phyloP scores from a whole-genome alignment of 169 alveolate species.

The Plasmodium coatneyi region DNA sequence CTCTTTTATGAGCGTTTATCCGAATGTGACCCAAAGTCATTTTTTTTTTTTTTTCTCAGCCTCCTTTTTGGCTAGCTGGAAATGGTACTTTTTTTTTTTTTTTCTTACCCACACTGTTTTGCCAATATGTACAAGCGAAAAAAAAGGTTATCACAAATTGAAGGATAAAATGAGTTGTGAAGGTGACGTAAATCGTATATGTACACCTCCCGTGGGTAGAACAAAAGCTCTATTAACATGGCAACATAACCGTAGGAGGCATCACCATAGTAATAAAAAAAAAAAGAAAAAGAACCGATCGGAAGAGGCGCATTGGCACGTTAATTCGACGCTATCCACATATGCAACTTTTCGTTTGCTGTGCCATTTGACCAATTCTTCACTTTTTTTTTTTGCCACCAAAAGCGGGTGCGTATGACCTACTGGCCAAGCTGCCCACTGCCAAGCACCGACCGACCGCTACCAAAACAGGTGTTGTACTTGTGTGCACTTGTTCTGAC shows the following conservation, averaged over 20 bases:
- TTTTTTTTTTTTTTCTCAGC: neutral
- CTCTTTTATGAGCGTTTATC: no score
- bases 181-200: neutral
- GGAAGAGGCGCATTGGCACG: neutral
- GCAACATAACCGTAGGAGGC: neutral
- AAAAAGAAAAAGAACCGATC: neutral
- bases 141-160: neutral
- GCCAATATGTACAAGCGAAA: neutral
- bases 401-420: neutral
- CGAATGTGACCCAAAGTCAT: no score
- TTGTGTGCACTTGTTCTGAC: neutral
- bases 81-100: neutral
- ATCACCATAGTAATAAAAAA: neutral
- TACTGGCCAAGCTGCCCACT: neutral
- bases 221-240: neutral
- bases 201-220: neutral
- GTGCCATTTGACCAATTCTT: neutral
- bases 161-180: neutral
- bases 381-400: neutral
- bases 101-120: neutral
- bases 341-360: neutral
- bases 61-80: neutral
- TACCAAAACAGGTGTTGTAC: neutral
- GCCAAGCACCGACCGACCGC: neutral
- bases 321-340: neutral